phyloP scores from a whole-genome alignment of 768 basidiomycete genomes.

The Suillus discolor region DNA sequence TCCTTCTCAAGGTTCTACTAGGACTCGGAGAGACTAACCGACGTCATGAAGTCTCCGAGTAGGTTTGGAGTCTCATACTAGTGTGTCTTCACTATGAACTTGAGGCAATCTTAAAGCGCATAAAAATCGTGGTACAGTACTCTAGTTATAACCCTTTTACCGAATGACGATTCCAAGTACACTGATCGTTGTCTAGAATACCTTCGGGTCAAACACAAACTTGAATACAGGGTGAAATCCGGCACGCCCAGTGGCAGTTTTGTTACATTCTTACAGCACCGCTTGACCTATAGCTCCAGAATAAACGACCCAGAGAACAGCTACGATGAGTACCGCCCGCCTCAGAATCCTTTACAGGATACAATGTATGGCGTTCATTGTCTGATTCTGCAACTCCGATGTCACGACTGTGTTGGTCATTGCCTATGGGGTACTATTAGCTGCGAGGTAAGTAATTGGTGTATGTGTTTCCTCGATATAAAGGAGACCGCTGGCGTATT shows the following conservation, averaged over 20 bases:
- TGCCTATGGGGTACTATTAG: neutral
- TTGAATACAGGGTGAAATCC: neutral
- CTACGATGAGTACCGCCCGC: neutral
- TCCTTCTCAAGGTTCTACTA: neutral
- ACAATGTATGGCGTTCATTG: neutral
- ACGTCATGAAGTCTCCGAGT: neutral
- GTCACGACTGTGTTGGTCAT: neutral
- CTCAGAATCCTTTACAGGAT: neutral
- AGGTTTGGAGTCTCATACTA: neutral
- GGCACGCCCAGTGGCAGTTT: neutral
- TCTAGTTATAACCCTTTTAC: neutral
- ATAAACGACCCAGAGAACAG: neutral
- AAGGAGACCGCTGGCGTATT: neutral
- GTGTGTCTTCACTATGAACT: too few species aligned
- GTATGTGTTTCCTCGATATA: conserved; percentile 2
- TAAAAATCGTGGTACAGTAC: neutral
- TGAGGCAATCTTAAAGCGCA: neutral
- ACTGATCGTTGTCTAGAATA: neutral
- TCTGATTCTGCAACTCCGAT: neutral
- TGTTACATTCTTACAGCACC: neutral
- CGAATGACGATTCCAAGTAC: neutral
- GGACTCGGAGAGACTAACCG: neutral
- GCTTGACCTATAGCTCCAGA: neutral
- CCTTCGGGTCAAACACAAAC: neutral
- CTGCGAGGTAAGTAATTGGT: neutral